Conservation (phyloP, 2,329 filamentous ascomycete genomes). For the Reticulascus tulasneorum region DNA sequence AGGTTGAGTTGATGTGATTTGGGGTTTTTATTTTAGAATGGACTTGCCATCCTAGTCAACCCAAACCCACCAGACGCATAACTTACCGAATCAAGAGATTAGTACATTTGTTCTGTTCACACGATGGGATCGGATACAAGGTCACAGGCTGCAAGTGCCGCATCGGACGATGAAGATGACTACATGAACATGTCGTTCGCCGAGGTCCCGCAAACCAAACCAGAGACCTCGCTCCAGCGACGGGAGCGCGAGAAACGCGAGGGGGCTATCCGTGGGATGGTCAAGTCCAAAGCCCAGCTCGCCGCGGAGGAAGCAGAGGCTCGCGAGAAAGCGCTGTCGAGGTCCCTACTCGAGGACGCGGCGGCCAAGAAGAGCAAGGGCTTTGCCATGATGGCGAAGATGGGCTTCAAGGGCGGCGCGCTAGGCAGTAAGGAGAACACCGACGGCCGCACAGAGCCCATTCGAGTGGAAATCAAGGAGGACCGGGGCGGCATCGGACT, state of each 20-base stretch:
- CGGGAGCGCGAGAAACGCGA: slow-evolving; percentile 52
- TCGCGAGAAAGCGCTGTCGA: slow-evolving; percentile 72
- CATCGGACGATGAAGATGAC: slow-evolving; percentile 74
- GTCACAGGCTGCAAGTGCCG: no score
- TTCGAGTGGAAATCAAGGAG: slow-evolving; percentile 72
- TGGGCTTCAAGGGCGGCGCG: slow-evolving; percentile 80
- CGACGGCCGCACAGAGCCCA: slow-evolving; percentile 58
- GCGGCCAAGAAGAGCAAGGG: slow-evolving; percentile 71
- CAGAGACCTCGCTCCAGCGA: slow-evolving; percentile 52
- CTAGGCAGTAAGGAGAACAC: slow-evolving; percentile 60
- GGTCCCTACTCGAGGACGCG: slow-evolving; percentile 61
- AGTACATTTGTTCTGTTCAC: no score
- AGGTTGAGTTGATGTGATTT: no score
- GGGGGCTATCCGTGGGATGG: slow-evolving; percentile 62
- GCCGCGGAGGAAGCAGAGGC: slow-evolving; percentile 68
- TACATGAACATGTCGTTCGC: slow-evolving; percentile 96
- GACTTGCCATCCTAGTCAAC: no score
- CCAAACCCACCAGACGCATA: no score
- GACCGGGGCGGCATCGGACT: slow-evolving; percentile 79
- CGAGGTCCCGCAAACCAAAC: slow-evolving; percentile 50
- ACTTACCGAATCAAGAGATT: no score
- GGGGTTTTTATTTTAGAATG: no score
- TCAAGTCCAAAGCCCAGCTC: slow-evolving; percentile 79
- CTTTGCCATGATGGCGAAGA: slow-evolving; percentile 92
- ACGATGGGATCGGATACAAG: no score